phyloP scores from a whole-genome alignment of 2,329 filamentous ascomycete species.

The Atkinsonella hypoxylon region DNA sequence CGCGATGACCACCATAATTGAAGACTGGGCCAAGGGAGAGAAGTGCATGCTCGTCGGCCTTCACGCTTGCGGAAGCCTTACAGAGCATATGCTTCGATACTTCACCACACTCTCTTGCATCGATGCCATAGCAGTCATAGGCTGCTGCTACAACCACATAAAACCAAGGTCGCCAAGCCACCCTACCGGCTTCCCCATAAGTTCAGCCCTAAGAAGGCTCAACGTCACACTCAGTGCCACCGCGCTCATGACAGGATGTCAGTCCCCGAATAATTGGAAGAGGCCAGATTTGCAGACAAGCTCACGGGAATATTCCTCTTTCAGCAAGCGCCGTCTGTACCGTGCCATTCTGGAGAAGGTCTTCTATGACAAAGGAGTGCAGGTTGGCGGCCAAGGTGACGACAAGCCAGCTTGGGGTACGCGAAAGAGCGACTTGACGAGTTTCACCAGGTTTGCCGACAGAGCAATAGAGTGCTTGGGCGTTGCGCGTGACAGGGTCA shows the following conservation, averaged over 20 bases:
- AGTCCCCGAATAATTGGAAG: slow-evolving; percentile 22
- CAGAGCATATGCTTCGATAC: slow-evolving; percentile 21
- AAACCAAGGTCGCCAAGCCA: slow-evolving; percentile 21
- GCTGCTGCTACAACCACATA: slow-evolving; percentile 24
- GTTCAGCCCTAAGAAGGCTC: slow-evolving; percentile 14
- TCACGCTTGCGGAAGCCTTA: slow-evolving; percentile 21
- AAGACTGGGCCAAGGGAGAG: slow-evolving; percentile 16
- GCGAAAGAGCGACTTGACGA: slow-evolving; percentile 16
- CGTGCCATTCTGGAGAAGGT: slow-evolving; percentile 17
- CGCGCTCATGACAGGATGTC: slow-evolving; percentile 21
- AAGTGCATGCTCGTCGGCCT: slow-evolving; percentile 21
- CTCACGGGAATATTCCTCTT: slow-evolving; percentile 10
- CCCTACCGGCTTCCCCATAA: slow-evolving; percentile 27
- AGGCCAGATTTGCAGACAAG: slow-evolving; percentile 7
- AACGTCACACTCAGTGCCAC: slow-evolving; percentile 17
- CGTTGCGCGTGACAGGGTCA: slow-evolving; percentile 9
- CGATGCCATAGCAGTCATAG: slow-evolving; percentile 15
- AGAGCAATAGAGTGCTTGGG: slow-evolving; percentile 15
- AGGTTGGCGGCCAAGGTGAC: slow-evolving; percentile 1
- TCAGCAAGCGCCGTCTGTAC: slow-evolving; percentile 16
- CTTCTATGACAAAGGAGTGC: slow-evolving; percentile 15
- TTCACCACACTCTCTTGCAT: slow-evolving; percentile 14
- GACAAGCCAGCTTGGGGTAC: slow-evolving; percentile 18
- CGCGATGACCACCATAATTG: slow-evolving; percentile 12
- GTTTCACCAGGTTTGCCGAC: slow-evolving; percentile 15